These are phyloP conservation scores for Cutaneotrichosporon cavernicola DNA, from an alignment of 1,284 basidiomycete genomes.

Conservation along the genomic window DNA sequence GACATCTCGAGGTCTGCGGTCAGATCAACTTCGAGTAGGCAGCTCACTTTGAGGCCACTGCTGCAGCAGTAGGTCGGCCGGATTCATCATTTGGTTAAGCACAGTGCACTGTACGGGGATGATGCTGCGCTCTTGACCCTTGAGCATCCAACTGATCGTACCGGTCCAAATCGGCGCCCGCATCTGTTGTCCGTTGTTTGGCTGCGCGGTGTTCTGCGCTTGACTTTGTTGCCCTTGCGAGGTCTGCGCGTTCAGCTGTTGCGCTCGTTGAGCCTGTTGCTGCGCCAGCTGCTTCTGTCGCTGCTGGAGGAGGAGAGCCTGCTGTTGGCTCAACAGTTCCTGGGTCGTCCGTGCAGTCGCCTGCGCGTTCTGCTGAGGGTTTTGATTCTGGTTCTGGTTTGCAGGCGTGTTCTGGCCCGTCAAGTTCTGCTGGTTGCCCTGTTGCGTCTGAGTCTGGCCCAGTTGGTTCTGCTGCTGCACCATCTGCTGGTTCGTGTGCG, in stretches of 20 bases:
- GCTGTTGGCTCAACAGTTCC: slow-evolving; percentile 18
- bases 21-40: background rate
- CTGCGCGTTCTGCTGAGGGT: slow-evolving; percentile 4
- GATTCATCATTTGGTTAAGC: slow-evolving; percentile 14
- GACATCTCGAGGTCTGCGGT: slow-evolving; percentile 25
- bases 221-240: background rate
- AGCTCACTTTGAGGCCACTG: slow-evolving; percentile 26
- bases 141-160: slow-evolving; percentile 24
- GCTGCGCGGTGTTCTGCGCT: slow-evolving; percentile 10
- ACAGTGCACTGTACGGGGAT: slow-evolving; percentile 25
- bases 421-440: background rate
- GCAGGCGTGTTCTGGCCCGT: background rate
- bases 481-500: slow-evolving; percentile 6
- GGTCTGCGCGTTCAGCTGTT: slow-evolving; percentile 1
- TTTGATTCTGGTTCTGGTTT: background rate
- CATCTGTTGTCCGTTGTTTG: slow-evolving; percentile 10
- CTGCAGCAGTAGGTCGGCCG: slow-evolving; percentile 16
- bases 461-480: slow-evolving; percentile 4
- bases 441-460: slow-evolving; percentile 1
- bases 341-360: slow-evolving; percentile 6
- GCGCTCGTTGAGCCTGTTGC: slow-evolving; percentile 3
- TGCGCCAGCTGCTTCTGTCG: slow-evolving; percentile 12
- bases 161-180: slow-evolving; percentile 21
- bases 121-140: slow-evolving; percentile 18
- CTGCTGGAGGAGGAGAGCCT: slow-evolving; percentile 7